These are phyloP conservation scores for Ceratocystis lukuohia DNA, from an alignment of 2,329 filamentous ascomycete genomes.

Conservation along the genomic window DNA sequence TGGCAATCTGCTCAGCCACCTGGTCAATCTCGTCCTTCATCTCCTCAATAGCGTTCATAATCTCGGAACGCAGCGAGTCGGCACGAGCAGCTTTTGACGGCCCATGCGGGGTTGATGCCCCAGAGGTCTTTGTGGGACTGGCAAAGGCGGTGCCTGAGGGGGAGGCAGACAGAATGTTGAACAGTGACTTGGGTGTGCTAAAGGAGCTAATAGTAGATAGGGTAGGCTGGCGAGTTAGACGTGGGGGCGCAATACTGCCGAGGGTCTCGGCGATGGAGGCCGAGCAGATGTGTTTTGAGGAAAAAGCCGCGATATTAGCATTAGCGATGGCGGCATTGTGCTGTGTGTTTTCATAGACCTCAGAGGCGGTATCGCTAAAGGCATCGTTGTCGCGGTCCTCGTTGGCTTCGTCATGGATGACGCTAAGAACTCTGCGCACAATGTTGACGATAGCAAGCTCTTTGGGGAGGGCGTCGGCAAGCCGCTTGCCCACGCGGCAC, in stretches of 20 bases:
- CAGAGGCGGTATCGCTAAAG: conserved; percentile 40
- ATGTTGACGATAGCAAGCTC: conserved; percentile 94
- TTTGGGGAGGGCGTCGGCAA: conserved; percentile 72
- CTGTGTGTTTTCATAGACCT: conserved; percentile 31
- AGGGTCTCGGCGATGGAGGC: conserved; percentile 21
- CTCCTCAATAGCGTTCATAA: conserved; percentile 87
- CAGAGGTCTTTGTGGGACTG: conserved; percentile 37
- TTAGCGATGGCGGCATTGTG: conserved; percentile 25
- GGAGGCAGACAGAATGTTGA: conserved; percentile 52
- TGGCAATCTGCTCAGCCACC: conserved; percentile 85
- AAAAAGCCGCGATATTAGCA: conserved; percentile 26
- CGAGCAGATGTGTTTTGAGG: conserved; percentile 19
- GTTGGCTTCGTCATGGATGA: conserved; percentile 83
- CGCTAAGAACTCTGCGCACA: conserved; percentile 72
- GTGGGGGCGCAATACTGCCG: conserved; percentile 17
- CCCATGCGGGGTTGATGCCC: conserved; percentile 37
- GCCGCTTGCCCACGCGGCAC: conserved; percentile 59
- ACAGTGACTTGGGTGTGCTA: conserved; percentile 61
- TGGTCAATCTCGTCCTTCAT: conserved; percentile 90
- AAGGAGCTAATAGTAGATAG: conserved; percentile 51
- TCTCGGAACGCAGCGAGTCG: conserved; percentile 72
- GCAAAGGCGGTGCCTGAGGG: conserved; percentile 49
- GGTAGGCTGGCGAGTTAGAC: conserved; percentile 26
- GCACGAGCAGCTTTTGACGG: conserved; percentile 28
- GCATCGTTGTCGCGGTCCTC: conserved; percentile 55